Conservation (phyloP, 176 grass and related monocot species). For the Cenchrus purpureus region DNA sequence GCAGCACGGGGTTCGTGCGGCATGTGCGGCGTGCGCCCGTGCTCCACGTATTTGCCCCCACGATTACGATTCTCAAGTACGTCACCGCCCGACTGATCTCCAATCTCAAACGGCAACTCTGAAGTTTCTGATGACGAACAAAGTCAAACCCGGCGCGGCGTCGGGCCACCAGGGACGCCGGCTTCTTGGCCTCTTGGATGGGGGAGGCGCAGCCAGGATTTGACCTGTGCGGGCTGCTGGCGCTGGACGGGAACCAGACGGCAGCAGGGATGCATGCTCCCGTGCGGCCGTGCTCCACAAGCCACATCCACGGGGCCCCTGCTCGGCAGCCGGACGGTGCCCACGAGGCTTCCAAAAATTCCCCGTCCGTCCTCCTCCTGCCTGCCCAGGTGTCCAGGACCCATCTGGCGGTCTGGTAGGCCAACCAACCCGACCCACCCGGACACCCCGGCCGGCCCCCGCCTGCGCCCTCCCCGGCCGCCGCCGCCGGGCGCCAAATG, state of each 20-base stretch:
- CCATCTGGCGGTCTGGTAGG: neutral
- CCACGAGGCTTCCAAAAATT: neutral
- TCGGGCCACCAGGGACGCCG: neutral
- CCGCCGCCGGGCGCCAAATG: neutral
- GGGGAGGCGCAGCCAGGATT: neutral
- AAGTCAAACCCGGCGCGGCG: neutral
- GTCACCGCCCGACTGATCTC: neutral
- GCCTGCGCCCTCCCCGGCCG: neutral
- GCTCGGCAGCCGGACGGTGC: neutral
- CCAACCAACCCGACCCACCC: neutral
- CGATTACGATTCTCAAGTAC: neutral
- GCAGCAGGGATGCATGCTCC: neutral
- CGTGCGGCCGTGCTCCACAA: constrained; percentile 45
- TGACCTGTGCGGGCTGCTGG: neutral
- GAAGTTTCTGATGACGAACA: neutral
- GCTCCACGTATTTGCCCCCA: neutral
- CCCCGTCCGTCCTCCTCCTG: neutral
- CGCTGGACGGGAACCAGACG: neutral
- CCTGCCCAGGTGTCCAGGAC: neutral
- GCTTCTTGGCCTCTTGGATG: too few species aligned
- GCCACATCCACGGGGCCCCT: neutral
- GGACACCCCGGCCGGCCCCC: neutral
- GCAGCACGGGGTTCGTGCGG: neutral
- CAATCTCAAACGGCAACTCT: neutral
- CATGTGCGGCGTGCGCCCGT: neutral